These are phyloP conservation scores for Cladobotryum protrusum DNA, from an alignment of 2,329 filamentous ascomycete genomes.

Conservation along the genomic window DNA sequence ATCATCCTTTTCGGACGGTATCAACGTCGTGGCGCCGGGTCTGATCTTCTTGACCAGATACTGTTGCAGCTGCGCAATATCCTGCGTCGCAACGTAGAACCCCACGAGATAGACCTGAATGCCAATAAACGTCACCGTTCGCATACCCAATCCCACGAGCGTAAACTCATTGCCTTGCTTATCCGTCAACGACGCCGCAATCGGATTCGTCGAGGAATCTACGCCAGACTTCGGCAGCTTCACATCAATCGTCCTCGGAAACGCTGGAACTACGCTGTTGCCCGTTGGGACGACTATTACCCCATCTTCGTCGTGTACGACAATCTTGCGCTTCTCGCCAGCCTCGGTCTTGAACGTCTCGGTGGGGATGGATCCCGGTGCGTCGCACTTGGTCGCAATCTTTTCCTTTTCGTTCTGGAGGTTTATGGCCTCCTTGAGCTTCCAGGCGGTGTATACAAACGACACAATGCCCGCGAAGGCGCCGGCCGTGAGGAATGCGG, in stretches of 20 bases:
- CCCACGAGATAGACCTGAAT: constrained; percentile 95
- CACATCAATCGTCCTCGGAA: constrained; percentile 66
- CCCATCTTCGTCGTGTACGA: constrained; percentile 62
- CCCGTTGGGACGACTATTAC: constrained; percentile 74
- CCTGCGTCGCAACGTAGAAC: constrained; percentile 78
- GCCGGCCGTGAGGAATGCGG: constrained; percentile 46
- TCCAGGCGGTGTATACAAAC: constrained; percentile 46
- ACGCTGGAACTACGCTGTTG: constrained; percentile 70
- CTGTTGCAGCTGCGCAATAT: constrained; percentile 74
- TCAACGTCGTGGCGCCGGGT: constrained; percentile 72
- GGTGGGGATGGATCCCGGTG: constrained; percentile 28
- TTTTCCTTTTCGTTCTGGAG: constrained; percentile 28
- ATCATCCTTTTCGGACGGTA: constrained; percentile 71
- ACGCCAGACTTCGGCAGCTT: constrained; percentile 33
- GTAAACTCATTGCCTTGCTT: constrained; percentile 65
- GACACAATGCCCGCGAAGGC: constrained; percentile 44
- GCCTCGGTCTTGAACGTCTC: constrained; percentile 44
- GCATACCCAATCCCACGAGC: constrained; percentile 77
- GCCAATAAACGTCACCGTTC: constrained; percentile 80
- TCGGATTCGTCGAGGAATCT: constrained; percentile 21
- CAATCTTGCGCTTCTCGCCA: constrained; percentile 48
- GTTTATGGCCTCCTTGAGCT: constrained; percentile 39
- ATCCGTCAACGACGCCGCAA: constrained; percentile 31
- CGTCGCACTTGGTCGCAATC: constrained; percentile 38
- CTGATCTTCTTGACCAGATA: constrained; percentile 71